Percentiles rank a stretch among this genome's conserved stretches.
These are phyloP conservation scores for Phytophthora brassicae DNA, from an alignment of 352 stramenopile species.

Conservation along the genomic window DNA sequence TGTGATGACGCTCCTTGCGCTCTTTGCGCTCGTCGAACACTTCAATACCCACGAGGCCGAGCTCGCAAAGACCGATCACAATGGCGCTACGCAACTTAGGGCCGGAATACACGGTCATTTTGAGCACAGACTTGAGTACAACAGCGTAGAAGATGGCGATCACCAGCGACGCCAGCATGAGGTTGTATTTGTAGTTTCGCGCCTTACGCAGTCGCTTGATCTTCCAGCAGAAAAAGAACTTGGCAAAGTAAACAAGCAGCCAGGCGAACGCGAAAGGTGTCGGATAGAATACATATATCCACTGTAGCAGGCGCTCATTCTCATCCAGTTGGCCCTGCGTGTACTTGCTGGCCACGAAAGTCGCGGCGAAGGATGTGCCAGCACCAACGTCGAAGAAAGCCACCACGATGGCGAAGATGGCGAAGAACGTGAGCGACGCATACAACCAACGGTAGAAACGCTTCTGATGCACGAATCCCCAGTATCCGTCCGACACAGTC, in stretches of 20 bases:
- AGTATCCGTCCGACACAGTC: constrained; percentile 74
- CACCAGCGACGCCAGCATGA: constrained; percentile 64
- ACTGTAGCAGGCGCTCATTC: constrained; percentile 70
- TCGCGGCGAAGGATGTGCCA: constrained; percentile 49
- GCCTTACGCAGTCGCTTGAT: constrained; percentile 78
- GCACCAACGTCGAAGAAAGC: constrained; percentile 71
- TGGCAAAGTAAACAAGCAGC: constrained; percentile 81
- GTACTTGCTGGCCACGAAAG: constrained; percentile 55
- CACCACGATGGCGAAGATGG: constrained; percentile 75
- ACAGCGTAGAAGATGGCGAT: constrained; percentile 54
- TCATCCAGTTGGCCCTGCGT: constrained; percentile 64
- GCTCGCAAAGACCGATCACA: constrained; percentile 65
- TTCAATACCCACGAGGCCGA: constrained; percentile 68
- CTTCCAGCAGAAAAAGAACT: constrained; percentile 76
- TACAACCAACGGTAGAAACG: constrained; percentile 78
- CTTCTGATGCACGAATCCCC: constrained; percentile 74
- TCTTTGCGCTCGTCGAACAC: constrained; percentile 69
- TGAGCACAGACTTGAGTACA: constrained; percentile 55
- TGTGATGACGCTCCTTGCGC: constrained; percentile 55
- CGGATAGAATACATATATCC: constrained; percentile 76
- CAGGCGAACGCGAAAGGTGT: constrained; percentile 66
- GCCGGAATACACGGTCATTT: constrained; percentile 61
- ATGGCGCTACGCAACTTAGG: constrained; percentile 62
- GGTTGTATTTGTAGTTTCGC: constrained; percentile 84
- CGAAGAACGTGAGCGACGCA: constrained; percentile 71